Evolutionary conservation across 2,329 filamentous ascomycete species (phyloP), one percentile per base, ranked within the genome.

Genomic region (Alternaria conjuncta): DNA sequence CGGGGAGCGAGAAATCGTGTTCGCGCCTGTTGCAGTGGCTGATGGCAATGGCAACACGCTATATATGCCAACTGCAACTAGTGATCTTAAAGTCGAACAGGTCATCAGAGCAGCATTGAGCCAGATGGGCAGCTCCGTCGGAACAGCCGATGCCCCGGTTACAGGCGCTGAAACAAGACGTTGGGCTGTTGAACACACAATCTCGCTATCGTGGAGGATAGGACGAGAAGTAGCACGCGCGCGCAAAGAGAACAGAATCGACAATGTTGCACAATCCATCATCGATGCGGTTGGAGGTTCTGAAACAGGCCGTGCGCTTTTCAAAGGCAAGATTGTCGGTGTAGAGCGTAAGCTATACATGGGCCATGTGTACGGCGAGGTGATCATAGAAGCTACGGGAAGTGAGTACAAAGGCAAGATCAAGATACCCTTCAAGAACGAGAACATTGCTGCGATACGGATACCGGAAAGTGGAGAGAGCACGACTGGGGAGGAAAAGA

Each of bases 371-470:
- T 82, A 82, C 49, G 80, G 81, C 11, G 79, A 82, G 57, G 76
- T 82, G 32, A 76, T 82, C 11, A 74, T 82, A 32, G 79, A 81
- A 46, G 77, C 78, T 4, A 70, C 69, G 1, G 68, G 71, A 41
- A 55, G 64, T 4, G 60, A 65, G 23, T 75, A 71, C 44, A 30
- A 69, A 7, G 87, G 87, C 0, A 79, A 75, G 28, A 78, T 91
- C 73, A 89, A 87, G 72, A 89, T 92, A 53, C 89, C 89, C 0
- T 92, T 92, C 82, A 91, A 91, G 79, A 92, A 92, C 75, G 89
- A 92, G 73, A 92, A 92, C 70, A 89, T 92, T 47, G 86, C 86
- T n/a, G 89, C 86, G 63, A 77, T 69, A 63, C 78, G 59, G 56
- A 70, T 68, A 71, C 79, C 68, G 12, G 71, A 76, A 7, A 66